Conservation (phyloP, 2,329 filamentous ascomycete genomes). For the Claviceps monticola region DNA sequence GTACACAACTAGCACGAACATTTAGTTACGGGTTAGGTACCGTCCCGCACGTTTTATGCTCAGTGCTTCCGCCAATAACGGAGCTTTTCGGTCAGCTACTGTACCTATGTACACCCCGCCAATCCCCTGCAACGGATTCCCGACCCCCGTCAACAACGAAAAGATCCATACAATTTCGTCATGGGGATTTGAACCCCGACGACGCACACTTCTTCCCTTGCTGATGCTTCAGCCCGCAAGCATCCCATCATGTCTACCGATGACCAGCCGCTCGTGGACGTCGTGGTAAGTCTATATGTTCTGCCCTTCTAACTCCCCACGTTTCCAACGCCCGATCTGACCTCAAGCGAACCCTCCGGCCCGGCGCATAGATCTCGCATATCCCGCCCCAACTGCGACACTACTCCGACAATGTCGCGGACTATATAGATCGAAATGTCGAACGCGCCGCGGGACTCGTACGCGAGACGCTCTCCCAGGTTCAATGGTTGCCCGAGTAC, state of each 20-base stretch:
- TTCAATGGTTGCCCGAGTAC: conserved; percentile 59
- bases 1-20: no score
- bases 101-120: neutral
- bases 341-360: neutral
- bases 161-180: conserved; percentile 3
- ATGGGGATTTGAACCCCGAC: conserved; percentile 3
- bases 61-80: no score
- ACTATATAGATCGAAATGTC: conserved; percentile 69
- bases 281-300: conserved; percentile 38
- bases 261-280: conserved; percentile 63
- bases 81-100: no score
- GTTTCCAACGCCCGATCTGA: neutral
- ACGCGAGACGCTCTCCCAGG: conserved; percentile 52
- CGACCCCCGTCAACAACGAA: conserved; percentile 1
- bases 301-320: neutral
- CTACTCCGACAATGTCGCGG: conserved; percentile 61
- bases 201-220: neutral
- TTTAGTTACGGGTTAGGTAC: no score
- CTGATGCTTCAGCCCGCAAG: conserved; percentile 5
- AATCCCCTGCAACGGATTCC: neutral
- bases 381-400: conserved; percentile 50
- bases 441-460: conserved; percentile 60
- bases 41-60: no score
- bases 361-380: conserved; percentile 31
- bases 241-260: conserved; percentile 55